These are phyloP conservation scores for Niebla homalea DNA, from an alignment of 495 filamentous ascomycete genomes.

Conservation along the genomic window DNA sequence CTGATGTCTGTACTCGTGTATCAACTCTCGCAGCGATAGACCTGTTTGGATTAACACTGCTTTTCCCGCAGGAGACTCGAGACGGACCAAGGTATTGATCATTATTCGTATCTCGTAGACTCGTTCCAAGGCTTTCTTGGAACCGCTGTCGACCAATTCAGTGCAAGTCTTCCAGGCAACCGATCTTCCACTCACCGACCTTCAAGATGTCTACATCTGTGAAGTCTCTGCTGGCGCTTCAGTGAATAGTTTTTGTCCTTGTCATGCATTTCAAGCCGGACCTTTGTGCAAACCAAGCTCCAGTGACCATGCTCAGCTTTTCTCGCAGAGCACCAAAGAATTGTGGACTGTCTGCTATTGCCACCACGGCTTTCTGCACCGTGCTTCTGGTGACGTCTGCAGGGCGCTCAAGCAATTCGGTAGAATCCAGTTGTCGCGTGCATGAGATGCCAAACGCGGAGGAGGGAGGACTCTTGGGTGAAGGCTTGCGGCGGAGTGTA, in stretches of 20 bases:
- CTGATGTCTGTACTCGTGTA: slow-evolving; percentile 87
- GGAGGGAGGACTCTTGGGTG: slow-evolving; percentile 44
- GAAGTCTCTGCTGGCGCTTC: slow-evolving; percentile 41
- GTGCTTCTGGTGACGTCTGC: slow-evolving; percentile 88
- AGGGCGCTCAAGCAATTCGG: slow-evolving; percentile 58
- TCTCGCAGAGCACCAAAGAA: slow-evolving; percentile 68
- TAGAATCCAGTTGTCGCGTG: slow-evolving; percentile 77
- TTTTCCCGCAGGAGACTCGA: background rate
- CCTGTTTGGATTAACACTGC: slow-evolving; percentile 30
- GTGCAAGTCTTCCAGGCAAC: background rate
- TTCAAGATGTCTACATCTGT: slow-evolving; percentile 59
- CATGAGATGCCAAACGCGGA: slow-evolving; percentile 95
- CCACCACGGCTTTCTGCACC: slow-evolving; percentile 97
- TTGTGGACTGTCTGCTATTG: slow-evolving; percentile 80
- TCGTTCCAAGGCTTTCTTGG: slow-evolving; percentile 70
- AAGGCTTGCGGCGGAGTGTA: slow-evolving; percentile 64
- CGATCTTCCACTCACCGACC: slow-evolving; percentile 28
- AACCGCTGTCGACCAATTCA: slow-evolving; percentile 48
- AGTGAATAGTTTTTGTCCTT: background rate
- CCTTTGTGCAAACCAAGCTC: slow-evolving; percentile 93
- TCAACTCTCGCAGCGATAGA: slow-evolving; percentile 77
- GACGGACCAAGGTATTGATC: slow-evolving; percentile 72
- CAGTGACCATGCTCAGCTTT: slow-evolving; percentile 75
- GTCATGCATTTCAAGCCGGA: slow-evolving; percentile 46
- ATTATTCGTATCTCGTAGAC: slow-evolving; percentile 51